A percentile compares a stretch with the other conserved stretches of the same genome.
Evolutionary conservation across 306 rosid species (phyloP).

Genomic region (Quercus alba): DNA sequence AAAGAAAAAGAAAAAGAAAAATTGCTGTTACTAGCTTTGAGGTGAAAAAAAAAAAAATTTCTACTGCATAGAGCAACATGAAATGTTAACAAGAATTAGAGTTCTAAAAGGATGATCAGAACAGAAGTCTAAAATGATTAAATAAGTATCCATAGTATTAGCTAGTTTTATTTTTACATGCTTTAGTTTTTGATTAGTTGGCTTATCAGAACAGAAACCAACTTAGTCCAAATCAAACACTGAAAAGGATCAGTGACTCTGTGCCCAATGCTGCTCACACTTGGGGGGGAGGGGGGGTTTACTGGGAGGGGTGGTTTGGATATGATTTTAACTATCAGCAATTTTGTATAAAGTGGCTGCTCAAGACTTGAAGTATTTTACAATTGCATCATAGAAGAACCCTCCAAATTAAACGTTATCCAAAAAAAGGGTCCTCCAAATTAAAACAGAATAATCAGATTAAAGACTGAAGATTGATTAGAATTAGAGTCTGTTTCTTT

Average conservation of each 20-base stretch:
- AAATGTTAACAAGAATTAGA: neutral
- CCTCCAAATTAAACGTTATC: neutral
- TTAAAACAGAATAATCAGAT: neutral
- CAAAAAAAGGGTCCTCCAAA: too few species aligned
- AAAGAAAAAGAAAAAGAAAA: neutral
- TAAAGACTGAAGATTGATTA: neutral
- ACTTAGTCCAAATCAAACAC: neutral
- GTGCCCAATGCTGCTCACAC: neutral
- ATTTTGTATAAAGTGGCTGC: neutral
- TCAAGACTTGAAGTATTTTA: neutral
- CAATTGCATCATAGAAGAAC: neutral
- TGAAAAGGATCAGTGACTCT: neutral
- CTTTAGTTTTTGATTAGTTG: neutral
- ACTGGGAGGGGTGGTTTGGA: neutral
- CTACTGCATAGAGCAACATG: conserved; percentile 1
- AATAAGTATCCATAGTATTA: neutral
- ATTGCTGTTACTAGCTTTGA: neutral
- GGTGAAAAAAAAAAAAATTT: neutral
- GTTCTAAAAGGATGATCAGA: neutral
- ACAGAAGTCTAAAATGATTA: neutral
- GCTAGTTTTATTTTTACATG: neutral
- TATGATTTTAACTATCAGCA: too few species aligned
- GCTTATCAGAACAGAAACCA: neutral
- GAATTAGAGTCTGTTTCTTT: neutral
- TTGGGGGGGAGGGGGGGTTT: too few species aligned